Base-by-base conservation (phyloP, 257 asterid genomes). In the Linaria vulgaris region DNA sequence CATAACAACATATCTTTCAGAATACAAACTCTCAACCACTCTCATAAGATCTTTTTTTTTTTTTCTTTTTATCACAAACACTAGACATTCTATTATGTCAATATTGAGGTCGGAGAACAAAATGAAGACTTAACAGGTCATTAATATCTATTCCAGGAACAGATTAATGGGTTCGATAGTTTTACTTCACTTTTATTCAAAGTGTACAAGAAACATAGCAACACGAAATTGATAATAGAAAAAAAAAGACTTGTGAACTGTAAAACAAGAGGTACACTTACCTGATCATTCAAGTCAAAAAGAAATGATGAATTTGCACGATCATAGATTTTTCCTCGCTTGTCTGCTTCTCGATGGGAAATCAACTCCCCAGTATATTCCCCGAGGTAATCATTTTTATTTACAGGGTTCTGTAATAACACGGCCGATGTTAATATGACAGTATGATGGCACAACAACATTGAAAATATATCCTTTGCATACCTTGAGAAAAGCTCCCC, bases 401-500 rank as follows among this genome's bases (percentile, higher is more conserved):
- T 87, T 64, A 87, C 96, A 53, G 90, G 65, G 63, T 82, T 90
- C 99, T 92, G 82, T 46, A 67, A 59, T 43, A 55, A 71, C 15
- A 61, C 41, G 25, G 58, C 71, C 50, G 53, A 48, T 21, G 21
- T 56, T 54, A 16, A 57, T 61, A 43, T 63, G 59, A 43, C 23
- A 43, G 9, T 24, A 38, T 24, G 16, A 49, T 51, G 10, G 12
- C 22, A 11, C 64, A 52, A 56, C 53, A 67, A 65, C 43, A 41
- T 9, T 31, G 63, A 59, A 1, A 67, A 37, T 16, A 46, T 50
- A 64, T n/a, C 47, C 39, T 44, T 46, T 61, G 7, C 64, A 1
- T 77, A 88, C 98, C 95, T 88, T 86, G 69, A 86, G 72, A 82
- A 91, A 91, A 49, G 98, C 98, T 72, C 98, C 98, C 98, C 96